A percentile compares a stretch with the other conserved stretches of the same genome.
These are phyloP conservation scores for Termitomyces sp. DNA, from an alignment of 1,284 basidiomycete species.

Conservation along the genomic window DNA sequence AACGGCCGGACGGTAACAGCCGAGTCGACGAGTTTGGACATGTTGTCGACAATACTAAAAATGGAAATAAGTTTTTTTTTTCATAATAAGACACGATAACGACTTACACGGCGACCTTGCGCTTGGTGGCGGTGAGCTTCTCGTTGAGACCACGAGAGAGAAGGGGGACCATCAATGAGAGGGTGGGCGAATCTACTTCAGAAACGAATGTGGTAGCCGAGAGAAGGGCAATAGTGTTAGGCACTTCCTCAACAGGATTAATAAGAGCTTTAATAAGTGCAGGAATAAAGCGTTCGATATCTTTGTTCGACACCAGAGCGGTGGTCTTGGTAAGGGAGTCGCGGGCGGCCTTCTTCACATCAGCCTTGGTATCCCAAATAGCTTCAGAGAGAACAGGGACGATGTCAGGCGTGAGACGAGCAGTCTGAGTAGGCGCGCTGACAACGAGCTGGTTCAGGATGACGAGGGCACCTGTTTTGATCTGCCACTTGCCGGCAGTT, in stretches of 20 bases:
- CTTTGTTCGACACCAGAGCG: slow-evolving; percentile 97
- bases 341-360: slow-evolving; percentile 99
- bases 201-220: slow-evolving; percentile 99
- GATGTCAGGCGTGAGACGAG: slow-evolving; percentile 92
- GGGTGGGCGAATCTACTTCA: slow-evolving; percentile 98
- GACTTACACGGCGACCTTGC: slow-evolving; percentile 89
- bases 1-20: slow-evolving; percentile 93
- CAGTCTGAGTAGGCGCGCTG: slow-evolving; percentile 82
- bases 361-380: slow-evolving; percentile 99
- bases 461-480: slow-evolving; percentile 89
- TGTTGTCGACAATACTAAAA: slow-evolving; percentile 89
- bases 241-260: slow-evolving; percentile 99
- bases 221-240: slow-evolving; percentile 93
- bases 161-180: slow-evolving; percentile 98
- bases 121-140: slow-evolving; percentile 93
- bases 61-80: slow-evolving; percentile 9
- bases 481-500: slow-evolving; percentile 98
- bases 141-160: slow-evolving; percentile 93
- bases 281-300: slow-evolving; percentile 98
- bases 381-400: slow-evolving; percentile 94
- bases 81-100: slow-evolving; percentile 11
- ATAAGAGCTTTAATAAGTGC: slow-evolving; percentile 96
- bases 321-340: slow-evolving; percentile 91
- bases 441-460: slow-evolving; percentile 89
- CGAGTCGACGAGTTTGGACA: slow-evolving; percentile 97